Conservation (phyloP, 2,329 filamentous ascomycete genomes). For the Penicillium digitatum region DNA sequence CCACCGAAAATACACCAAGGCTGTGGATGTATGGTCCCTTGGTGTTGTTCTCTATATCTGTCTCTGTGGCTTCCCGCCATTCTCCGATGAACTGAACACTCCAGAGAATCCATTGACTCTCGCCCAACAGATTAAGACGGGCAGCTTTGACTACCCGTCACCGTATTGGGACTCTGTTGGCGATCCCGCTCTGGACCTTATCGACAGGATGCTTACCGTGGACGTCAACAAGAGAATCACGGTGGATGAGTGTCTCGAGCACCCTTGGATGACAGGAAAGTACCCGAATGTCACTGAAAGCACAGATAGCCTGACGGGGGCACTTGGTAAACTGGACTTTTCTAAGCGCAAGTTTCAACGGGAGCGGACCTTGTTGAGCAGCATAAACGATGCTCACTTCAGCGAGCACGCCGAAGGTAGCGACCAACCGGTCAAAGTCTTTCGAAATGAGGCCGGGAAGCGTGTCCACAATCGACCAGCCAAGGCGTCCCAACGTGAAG, state of each 20-base stretch:
- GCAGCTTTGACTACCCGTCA: constrained; percentile 88
- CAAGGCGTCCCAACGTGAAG: constrained; percentile 48
- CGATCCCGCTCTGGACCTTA: constrained; percentile 84
- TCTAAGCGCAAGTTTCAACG: constrained; percentile 72
- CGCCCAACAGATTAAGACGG: constrained; percentile 83
- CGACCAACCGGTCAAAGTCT: constrained; percentile 66
- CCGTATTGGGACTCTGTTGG: constrained; percentile 92
- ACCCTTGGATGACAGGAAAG: constrained; percentile 77
- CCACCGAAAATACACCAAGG: constrained; percentile 84
- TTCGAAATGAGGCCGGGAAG: constrained; percentile 61
- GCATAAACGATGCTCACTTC: constrained; percentile 70
- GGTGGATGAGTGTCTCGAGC: constrained; percentile 82
- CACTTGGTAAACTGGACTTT: constrained; percentile 76
- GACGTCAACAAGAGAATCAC: constrained; percentile 79
- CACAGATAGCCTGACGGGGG: constrained; percentile 87
- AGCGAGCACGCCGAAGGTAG: constrained; percentile 54
- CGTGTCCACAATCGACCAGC: constrained; percentile 43
- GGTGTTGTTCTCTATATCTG: constrained; percentile 98
- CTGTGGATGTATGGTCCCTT: constrained; percentile 93
- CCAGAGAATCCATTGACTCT: constrained; percentile 79
- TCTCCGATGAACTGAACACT: constrained; percentile 86
- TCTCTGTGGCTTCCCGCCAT: constrained; percentile 92
- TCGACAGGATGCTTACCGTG: constrained; percentile 90
- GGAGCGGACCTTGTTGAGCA: constrained; percentile 79
- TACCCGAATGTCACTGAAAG: constrained; percentile 68